These are phyloP conservation scores for Lipomyces yamanashiensis DNA, from an alignment of 805 yeast species.

Conservation along the genomic window DNA sequence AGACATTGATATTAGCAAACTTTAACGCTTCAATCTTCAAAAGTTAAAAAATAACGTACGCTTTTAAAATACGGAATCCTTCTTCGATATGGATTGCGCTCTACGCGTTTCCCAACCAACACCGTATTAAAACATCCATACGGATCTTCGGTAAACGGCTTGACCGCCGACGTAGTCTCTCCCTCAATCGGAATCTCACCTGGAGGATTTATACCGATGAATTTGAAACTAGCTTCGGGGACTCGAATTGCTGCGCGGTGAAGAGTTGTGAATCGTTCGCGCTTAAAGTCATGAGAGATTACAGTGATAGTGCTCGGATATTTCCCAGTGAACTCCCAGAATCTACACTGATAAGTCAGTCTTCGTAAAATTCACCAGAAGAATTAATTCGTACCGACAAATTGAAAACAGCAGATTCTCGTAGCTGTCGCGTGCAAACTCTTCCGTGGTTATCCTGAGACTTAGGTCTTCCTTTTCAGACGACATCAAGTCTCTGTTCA, in stretches of 20 bases:
- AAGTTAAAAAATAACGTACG: constrained; percentile 2
- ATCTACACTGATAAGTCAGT: constrained; percentile 20
- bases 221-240: constrained; percentile 33
- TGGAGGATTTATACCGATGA: constrained; percentile 37
- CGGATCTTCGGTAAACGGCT: constrained; percentile 38
- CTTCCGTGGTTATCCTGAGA: constrained; percentile 57
- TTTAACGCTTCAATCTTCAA: neutral
- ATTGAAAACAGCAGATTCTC: constrained; percentile 70
- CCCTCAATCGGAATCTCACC: constrained; percentile 26
- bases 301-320: constrained; percentile 62
- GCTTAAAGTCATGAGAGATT: constrained; percentile 77
- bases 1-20: neutral
- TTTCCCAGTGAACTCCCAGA: constrained; percentile 50
- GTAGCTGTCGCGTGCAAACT: constrained; percentile 77
- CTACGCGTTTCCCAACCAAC: constrained; percentile 28
- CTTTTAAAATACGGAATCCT: constrained; percentile 32
- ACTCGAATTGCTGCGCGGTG: constrained; percentile 39
- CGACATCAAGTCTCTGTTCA: constrained; percentile 7
- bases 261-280: constrained; percentile 54
- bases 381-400: constrained; percentile 16
- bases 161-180: constrained; percentile 29
- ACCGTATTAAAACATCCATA: constrained; percentile 36
- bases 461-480: constrained; percentile 25
- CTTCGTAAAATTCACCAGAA: neutral
- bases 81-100: constrained; percentile 39